Evolutionary conservation across 306 rosid genomes (phyloP), one percentile per base, ranked within the genome.

Genomic region (Ammopiptanthus mongolicus): DNA sequence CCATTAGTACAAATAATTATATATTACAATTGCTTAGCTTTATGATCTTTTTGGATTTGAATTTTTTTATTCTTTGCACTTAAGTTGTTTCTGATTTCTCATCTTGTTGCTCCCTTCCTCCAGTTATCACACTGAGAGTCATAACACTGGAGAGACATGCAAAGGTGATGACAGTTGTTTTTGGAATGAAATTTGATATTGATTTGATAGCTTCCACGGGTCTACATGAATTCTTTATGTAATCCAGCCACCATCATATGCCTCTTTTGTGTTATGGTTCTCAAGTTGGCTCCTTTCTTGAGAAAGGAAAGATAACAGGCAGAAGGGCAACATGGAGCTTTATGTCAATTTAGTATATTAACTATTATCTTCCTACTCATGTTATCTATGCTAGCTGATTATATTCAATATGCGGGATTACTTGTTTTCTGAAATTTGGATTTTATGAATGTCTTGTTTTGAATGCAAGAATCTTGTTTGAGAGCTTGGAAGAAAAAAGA

Each of bases 51-150:
- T 44, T 76, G 37, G 37, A 58, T 81, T 71, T 76, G 62, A 39
- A 48, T 28, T 42, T 73, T 74, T 46, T 33, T 68, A 31, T 71
- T 46, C 57, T 75, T 44, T 63, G 53, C 73, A 9, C 57, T 78
- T 61, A 72, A 74, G 78, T 77, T 65, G 77, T 75, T 63, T 74
- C 88, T 76, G 80, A 77, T 84, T 82, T 85, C 67, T 75, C 81
- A 52, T 87, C 82, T 80, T 79, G 87, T 78, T 87, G 86, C 85
- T 82, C 87, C 88, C 78, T 77, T 86, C 83, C 91, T 82, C 85
- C 84, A 84, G 90, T 91, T 87, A 86, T 79, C 83, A 82, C 86
- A 78, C 88, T 84, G 90, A 85, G 90, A 88, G 74, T 82, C 88
- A 80, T 88, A 84, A 86, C 91, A 86, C 84, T 82, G 80, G 82